Evolutionary conservation across 768 basidiomycete genomes (phyloP).

Genomic region (Mycena pura): DNA sequence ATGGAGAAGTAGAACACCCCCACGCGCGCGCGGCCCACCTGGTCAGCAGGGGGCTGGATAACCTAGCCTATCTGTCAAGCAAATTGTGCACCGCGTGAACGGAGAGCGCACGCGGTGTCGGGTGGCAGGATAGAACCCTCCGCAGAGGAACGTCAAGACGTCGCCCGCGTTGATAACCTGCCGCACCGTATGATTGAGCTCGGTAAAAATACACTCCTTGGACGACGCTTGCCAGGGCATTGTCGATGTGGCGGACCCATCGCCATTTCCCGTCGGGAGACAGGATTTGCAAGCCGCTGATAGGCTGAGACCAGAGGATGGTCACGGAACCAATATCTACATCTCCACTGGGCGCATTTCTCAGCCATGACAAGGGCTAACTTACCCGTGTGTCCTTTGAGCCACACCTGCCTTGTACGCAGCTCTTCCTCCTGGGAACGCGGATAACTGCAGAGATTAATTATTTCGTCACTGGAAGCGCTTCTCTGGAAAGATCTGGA

Average conservation of each 20-base stretch:
- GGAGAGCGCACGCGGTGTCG: slow-evolving; percentile 44
- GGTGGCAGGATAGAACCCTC: slow-evolving; percentile 55
- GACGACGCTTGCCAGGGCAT: slow-evolving; percentile 51
- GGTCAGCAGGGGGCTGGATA: slow-evolving; percentile 55
- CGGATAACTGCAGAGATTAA: slow-evolving; percentile 41
- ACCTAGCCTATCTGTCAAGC: too few species aligned
- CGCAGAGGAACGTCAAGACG: slow-evolving; percentile 54
- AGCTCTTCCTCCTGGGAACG: slow-evolving; percentile 49
- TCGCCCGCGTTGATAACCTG: slow-evolving; percentile 57
- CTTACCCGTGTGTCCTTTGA: slow-evolving; percentile 57
- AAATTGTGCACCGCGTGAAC: too few species aligned
- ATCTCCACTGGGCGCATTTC: neutral
- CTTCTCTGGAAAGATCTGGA: neutral
- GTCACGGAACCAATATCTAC: slow-evolving; percentile 53
- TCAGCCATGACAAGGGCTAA: neutral
- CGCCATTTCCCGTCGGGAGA: slow-evolving; percentile 49
- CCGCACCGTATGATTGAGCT: neutral
- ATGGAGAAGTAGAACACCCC: slow-evolving; percentile 56
- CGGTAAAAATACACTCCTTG: slow-evolving; percentile 3
- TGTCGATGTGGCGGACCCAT: slow-evolving; percentile 55
- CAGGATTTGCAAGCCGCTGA: slow-evolving; percentile 53
- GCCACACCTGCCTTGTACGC: slow-evolving; percentile 53
- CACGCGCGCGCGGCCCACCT: slow-evolving; percentile 49
- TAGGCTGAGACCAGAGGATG: slow-evolving; percentile 56
- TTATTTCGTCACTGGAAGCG: neutral